These are phyloP conservation scores for Pythium dissotocum DNA, from an alignment of 352 stramenopile species.

Conservation along the genomic window DNA sequence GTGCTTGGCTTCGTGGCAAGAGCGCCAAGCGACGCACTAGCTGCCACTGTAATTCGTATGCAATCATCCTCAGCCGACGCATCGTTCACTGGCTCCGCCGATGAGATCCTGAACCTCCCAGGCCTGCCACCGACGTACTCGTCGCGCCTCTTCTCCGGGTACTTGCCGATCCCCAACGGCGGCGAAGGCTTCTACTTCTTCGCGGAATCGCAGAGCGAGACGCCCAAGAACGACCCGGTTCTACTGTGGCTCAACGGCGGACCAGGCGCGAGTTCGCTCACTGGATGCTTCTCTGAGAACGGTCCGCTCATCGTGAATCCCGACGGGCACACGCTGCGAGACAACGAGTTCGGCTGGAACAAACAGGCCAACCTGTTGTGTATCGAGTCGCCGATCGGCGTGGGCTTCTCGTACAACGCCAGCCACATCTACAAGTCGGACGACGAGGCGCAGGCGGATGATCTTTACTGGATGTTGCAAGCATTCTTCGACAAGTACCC, in stretches of 20 bases:
- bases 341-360: slow-evolving; percentile 62
- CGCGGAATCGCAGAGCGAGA: slow-evolving; percentile 51
- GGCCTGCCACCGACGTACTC: slow-evolving; percentile 47
- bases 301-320: slow-evolving; percentile 56
- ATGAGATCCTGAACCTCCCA: slow-evolving; percentile 45
- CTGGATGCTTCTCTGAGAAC: slow-evolving; percentile 62
- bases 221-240: slow-evolving; percentile 41
- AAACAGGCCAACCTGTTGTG: slow-evolving; percentile 48
- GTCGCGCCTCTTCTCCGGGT: slow-evolving; percentile 51
- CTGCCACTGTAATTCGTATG: background rate
- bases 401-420: slow-evolving; percentile 66
- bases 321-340: slow-evolving; percentile 39
- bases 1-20: background rate
- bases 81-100: slow-evolving; percentile 36
- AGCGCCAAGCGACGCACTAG: background rate
- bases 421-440: slow-evolving; percentile 64
- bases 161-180: slow-evolving; percentile 48
- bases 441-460: slow-evolving; percentile 67
- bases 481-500: slow-evolving; percentile 88
- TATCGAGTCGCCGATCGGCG: slow-evolving; percentile 53
- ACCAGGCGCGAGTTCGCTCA: slow-evolving; percentile 51
- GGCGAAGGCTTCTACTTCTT: slow-evolving; percentile 64
- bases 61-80: background rate
- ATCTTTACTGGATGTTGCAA: slow-evolving; percentile 76
- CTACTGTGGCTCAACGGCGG: slow-evolving; percentile 69